phyloP scores from a whole-genome alignment of 2,329 filamentous ascomycete species.

The Chaetomium olivaceum region DNA sequence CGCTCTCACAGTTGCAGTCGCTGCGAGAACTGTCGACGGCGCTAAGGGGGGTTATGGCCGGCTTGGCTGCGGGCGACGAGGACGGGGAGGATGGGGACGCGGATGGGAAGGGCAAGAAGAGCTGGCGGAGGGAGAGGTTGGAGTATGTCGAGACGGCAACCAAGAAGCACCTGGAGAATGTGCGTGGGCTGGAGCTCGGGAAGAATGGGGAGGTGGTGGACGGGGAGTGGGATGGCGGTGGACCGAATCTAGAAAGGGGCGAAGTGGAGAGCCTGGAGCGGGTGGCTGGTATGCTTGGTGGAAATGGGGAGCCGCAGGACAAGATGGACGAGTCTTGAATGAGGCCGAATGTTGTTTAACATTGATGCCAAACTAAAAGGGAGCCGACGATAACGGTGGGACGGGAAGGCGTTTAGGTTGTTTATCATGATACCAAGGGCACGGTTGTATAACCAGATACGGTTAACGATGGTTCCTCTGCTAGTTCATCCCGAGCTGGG shows the following conservation, averaged over 20 bases:
- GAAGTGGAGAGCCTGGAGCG: constrained; percentile 61
- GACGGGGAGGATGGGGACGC: constrained; percentile 36
- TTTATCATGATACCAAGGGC: neutral
- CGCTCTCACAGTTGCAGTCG: constrained; percentile 78
- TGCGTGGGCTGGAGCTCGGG: constrained; percentile 66
- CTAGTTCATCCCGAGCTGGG: neutral
- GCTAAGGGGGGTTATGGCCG: constrained; percentile 66
- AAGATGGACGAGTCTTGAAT: constrained; percentile 36
- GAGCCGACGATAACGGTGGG: neutral
- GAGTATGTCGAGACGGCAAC: constrained; percentile 84
- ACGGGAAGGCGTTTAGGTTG: neutral
- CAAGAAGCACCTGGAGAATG: constrained; percentile 70
- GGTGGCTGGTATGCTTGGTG: constrained; percentile 49
- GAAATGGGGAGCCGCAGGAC: constrained; percentile 29
- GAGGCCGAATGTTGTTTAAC: neutral
- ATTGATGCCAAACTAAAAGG: neutral
- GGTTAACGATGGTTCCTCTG: neutral
- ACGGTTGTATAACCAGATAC: neutral
- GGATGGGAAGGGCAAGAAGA: constrained; percentile 44
- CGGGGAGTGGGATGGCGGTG: constrained; percentile 63
- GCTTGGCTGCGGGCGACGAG: constrained; percentile 45
- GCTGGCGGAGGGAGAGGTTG: constrained; percentile 69
- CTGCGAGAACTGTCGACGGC: constrained; percentile 65
- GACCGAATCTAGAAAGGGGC: constrained; percentile 49
- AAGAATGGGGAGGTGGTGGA: constrained; percentile 62